Evolutionary conservation across 2,329 filamentous ascomycete species (phyloP).

Genomic region (Dendrostoma leiphaemia): DNA sequence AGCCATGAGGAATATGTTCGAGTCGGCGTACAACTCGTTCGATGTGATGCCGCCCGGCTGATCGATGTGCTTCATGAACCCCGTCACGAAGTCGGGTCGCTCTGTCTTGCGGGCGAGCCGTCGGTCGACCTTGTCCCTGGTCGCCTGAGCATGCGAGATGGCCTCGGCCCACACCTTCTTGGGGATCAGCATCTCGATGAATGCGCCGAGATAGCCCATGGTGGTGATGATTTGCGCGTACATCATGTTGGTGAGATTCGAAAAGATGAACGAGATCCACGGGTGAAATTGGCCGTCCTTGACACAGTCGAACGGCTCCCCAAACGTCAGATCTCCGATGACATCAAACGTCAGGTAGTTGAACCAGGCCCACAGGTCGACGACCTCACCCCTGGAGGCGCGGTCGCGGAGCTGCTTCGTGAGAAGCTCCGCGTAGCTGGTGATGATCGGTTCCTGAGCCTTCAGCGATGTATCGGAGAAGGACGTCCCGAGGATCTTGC

Average conservation of each 20-base stretch:
- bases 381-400: conserved; percentile 12
- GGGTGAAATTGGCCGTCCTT: conserved; percentile 22
- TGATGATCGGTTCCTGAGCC: conserved; percentile 25
- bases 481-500: conserved; percentile 23
- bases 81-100: conserved; percentile 15
- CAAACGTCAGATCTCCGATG: conserved; percentile 26
- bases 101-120: conserved; percentile 13
- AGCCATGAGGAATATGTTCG: conserved; percentile 19
- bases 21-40: conserved; percentile 19
- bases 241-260: conserved; percentile 23
- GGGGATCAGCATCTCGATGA: conserved; percentile 17
- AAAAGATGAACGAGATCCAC: conserved; percentile 25
- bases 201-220: conserved; percentile 13
- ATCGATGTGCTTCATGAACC: conserved; percentile 10
- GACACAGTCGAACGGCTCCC: conserved; percentile 25
- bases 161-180: conserved; percentile 12
- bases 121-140: conserved; percentile 18
- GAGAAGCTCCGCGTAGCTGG: conserved; percentile 19
- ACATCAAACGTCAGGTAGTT: conserved; percentile 27
- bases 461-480: conserved; percentile 28
- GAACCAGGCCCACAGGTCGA: conserved; percentile 26
- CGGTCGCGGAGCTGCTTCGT: conserved; percentile 20
- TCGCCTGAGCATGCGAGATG: conserved; percentile 16
- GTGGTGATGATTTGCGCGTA: conserved; percentile 19
- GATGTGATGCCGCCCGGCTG: conserved; percentile 8